phyloP scores from a whole-genome alignment of 2,329 filamentous ascomycete species.

The Exophiala aquamarina region DNA sequence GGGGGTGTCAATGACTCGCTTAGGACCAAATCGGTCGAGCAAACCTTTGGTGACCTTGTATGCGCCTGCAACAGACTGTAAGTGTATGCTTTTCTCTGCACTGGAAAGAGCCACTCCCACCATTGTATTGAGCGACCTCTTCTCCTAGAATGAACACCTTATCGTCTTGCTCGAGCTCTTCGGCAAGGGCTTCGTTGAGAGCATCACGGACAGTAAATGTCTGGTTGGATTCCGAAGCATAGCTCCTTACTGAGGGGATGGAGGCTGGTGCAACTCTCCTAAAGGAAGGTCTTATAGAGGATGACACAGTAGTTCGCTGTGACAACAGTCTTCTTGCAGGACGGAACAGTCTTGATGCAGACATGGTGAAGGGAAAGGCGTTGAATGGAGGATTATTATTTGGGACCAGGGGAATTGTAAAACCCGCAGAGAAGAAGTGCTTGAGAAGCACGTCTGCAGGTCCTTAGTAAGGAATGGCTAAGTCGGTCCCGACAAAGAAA shows the following conservation, averaged over 20 bases:
- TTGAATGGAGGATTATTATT: slow-evolving; percentile 40
- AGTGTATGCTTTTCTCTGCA: background rate
- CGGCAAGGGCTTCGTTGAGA: slow-evolving; percentile 93
- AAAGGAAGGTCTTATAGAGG: slow-evolving; percentile 36
- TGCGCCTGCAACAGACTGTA: slow-evolving; percentile 18
- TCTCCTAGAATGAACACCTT: slow-evolving; percentile 97
- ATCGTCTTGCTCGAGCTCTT: slow-evolving; percentile 90
- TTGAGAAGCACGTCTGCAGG: slow-evolving; percentile 36
- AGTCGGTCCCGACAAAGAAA: slow-evolving; percentile 1
- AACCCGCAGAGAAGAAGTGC: slow-evolving; percentile 24
- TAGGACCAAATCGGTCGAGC: slow-evolving; percentile 93
- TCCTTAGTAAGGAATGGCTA: slow-evolving; percentile 30
- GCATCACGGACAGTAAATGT: slow-evolving; percentile 97
- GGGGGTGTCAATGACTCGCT: slow-evolving; percentile 95
- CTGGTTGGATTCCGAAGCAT: slow-evolving; percentile 67
- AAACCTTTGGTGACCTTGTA: slow-evolving; percentile 99
- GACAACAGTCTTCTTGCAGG: slow-evolving; percentile 64
- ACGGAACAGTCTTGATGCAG: slow-evolving; percentile 62
- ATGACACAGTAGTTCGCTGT: slow-evolving; percentile 45
- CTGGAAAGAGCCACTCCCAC: slow-evolving; percentile 38
- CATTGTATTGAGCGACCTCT: slow-evolving; percentile 99
- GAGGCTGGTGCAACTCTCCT: slow-evolving; percentile 43
- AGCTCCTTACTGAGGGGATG: slow-evolving; percentile 51
- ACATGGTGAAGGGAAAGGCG: slow-evolving; percentile 49
- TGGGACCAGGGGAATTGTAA: slow-evolving; percentile 1